Conservation (phyloP, 495 filamentous ascomycete species). For the Penicillium nucicola region DNA sequence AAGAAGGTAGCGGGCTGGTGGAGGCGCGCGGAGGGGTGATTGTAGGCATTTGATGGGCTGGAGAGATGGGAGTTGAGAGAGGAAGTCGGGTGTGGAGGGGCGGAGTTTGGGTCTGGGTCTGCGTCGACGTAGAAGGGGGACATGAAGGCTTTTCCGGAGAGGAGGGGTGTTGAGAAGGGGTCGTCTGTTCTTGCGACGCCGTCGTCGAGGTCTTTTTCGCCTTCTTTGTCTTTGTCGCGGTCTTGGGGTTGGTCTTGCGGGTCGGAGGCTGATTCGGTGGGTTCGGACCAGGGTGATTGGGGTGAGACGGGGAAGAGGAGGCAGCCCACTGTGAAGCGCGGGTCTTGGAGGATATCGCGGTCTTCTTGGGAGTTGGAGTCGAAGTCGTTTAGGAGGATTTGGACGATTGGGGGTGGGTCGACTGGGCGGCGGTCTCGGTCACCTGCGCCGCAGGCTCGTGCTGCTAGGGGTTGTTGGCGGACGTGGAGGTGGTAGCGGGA, state of each 20-base stretch:
- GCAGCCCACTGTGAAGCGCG: constrained; percentile 83
- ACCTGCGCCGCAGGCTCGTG: constrained; percentile 89
- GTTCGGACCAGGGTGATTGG: constrained; percentile 6
- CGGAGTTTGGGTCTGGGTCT: constrained; percentile 45
- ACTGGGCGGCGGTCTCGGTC: constrained; percentile 91
- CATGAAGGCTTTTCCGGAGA: constrained; percentile 43
- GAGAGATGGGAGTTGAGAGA: constrained; percentile 26
- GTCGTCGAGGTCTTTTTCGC: constrained; percentile 8
- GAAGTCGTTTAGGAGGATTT: constrained; percentile 72
- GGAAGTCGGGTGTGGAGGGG: constrained; percentile 68
- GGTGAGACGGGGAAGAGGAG: constrained; percentile 49
- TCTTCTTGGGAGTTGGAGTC: constrained; percentile 48
- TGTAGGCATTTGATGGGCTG: constrained; percentile 6
- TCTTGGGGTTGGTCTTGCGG: constrained; percentile 46
- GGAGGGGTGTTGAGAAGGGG: constrained; percentile 26
- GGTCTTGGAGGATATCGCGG: constrained; percentile 63
- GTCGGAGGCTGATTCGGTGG: constrained; percentile 33
- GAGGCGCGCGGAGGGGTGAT: constrained; percentile 14
- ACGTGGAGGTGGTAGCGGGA: constrained; percentile 61
- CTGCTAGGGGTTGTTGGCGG: constrained; percentile 86
- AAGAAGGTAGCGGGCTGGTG: constrained; percentile 62
- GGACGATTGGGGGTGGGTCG: constrained; percentile 92
- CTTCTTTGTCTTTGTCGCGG: constrained; percentile 48
- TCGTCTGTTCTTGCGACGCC: constrained; percentile 24
- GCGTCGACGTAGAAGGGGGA: constrained; percentile 40